Percentiles rank a stretch among this genome's conserved stretches.
These are phyloP conservation scores for Citrus cavaleriei DNA, from an alignment of 345 rosid genomes.

Conservation along the genomic window DNA sequence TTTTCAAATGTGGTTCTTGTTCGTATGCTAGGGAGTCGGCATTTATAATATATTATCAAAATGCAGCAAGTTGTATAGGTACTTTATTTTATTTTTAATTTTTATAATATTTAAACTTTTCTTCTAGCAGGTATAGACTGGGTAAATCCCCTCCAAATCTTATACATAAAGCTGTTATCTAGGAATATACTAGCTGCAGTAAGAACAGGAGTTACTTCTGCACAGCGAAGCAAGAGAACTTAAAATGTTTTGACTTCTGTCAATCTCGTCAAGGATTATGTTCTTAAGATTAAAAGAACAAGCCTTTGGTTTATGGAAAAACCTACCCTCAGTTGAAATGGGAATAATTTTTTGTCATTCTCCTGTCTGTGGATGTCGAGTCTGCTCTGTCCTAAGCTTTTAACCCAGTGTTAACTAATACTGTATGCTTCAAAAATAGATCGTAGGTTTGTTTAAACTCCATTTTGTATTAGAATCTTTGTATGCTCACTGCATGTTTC, in stretches of 20 bases:
- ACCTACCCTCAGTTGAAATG: neutral
- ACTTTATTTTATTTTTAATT: too few species aligned
- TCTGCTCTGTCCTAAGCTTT: neutral
- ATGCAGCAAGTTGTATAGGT: neutral
- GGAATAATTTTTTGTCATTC: neutral
- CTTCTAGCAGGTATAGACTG: neutral
- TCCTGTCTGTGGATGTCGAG: neutral
- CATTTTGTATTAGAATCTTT: neutral
- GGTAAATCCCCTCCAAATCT: neutral
- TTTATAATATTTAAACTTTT: neutral
- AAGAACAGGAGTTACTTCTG: neutral
- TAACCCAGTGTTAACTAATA: neutral
- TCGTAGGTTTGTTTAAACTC: neutral
- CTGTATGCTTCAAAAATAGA: neutral
- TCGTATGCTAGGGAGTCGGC: neutral
- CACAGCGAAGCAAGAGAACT: neutral
- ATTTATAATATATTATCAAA: neutral
- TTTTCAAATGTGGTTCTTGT: neutral
- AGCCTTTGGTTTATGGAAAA: neutral
- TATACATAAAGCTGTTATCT: neutral
- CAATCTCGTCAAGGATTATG: neutral
- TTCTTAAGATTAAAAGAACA: neutral
- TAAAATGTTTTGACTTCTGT: neutral
- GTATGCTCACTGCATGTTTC: neutral
- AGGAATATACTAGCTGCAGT: neutral